Evolutionary conservation across 148 eudicot genomes (phyloP), one percentile per base, ranked within the genome.

Genomic region (Cornus suecica): DNA sequence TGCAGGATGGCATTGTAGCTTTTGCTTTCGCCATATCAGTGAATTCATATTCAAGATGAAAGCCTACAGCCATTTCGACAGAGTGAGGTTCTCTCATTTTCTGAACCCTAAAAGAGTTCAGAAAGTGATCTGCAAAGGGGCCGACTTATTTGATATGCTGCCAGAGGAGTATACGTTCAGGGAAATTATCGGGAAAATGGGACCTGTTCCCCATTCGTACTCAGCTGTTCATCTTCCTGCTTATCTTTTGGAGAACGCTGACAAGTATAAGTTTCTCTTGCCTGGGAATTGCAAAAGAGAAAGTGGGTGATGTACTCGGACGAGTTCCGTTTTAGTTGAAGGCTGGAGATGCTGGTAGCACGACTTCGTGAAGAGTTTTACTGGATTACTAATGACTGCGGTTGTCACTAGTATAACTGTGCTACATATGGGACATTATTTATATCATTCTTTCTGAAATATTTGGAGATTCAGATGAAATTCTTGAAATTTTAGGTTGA

Each of bases 1-100:
- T 76, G 79, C 88, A 18, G 88, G 88, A 28, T 85, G 88, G 88
- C 88, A 85, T 67, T 85, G 88, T 64, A 85, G 88, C 78, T 85
- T 85, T 68, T 82, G 88, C n/a, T 85, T 85, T 61, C 82, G 86
- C 56, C 73, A 23, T 42, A 85, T 85, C 24, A 69, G 79, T 4
- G 86, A 85, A 24, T 85, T 85, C 56, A 70, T 85, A 54, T 85
- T 85, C 78, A 85, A 85, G 74, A 85, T 85, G 88, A 85, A 83
- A 71, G 88, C 88, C 56, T 85, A 85, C 70, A 85, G 88, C 41
- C 88, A 85, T 78, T 75, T 78, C 42, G 88, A 85, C 74, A 74
- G 88, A 65, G 86, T 85, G 66, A 80, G 80, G 69, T 85, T 83
- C 72, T 68, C 70, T 31, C 80, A 76, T 64, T 83, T 60, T 58